Percentiles rank a stretch among this genome's conserved stretches.
Evolutionary conservation across 2,329 filamentous ascomycete genomes (phyloP).

Genomic region (Grosmannia serpens): DNA sequence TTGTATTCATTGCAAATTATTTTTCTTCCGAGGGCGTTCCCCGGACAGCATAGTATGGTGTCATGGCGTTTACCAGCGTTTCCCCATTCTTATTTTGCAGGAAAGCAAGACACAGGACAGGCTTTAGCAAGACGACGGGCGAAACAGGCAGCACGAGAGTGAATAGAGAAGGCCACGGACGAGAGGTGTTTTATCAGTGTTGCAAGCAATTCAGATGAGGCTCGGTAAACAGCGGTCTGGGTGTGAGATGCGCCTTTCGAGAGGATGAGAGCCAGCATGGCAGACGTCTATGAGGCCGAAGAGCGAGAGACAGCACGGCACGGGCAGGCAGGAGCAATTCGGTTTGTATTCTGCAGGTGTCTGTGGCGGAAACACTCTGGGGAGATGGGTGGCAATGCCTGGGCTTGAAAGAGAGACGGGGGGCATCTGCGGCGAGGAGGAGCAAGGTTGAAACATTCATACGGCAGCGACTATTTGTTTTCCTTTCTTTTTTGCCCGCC

Average conservation of each 20-base stretch:
- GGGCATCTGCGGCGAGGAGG: background rate
- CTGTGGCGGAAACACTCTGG: background rate
- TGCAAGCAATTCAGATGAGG: background rate
- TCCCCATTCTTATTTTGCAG: background rate
- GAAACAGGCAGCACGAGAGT: slow-evolving; percentile 4
- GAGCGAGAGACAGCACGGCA: slow-evolving; percentile 1
- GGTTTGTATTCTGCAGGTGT: slow-evolving; percentile 9
- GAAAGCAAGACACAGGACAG: background rate
- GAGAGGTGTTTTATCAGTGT: background rate
- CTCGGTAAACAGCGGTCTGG: background rate
- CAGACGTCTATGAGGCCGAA: background rate
- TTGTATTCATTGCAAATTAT: background rate
- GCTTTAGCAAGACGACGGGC: slow-evolving; percentile 1
- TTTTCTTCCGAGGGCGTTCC: slow-evolving; percentile 8
- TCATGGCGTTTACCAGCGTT: slow-evolving; percentile 14
- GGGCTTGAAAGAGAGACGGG: background rate
- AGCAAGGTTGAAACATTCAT: background rate
- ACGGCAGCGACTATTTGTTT: slow-evolving; percentile 9
- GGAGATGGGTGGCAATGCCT: background rate
- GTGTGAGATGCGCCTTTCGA: background rate
- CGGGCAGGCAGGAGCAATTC: slow-evolving; percentile 10
- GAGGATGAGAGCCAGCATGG: background rate
- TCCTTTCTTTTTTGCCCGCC: slow-evolving; percentile 20
- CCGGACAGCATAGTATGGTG: slow-evolving; percentile 17
- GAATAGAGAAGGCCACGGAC: background rate